Base-by-base conservation (phyloP, 257 asterid species). In the Solanum chaucha region DNA sequence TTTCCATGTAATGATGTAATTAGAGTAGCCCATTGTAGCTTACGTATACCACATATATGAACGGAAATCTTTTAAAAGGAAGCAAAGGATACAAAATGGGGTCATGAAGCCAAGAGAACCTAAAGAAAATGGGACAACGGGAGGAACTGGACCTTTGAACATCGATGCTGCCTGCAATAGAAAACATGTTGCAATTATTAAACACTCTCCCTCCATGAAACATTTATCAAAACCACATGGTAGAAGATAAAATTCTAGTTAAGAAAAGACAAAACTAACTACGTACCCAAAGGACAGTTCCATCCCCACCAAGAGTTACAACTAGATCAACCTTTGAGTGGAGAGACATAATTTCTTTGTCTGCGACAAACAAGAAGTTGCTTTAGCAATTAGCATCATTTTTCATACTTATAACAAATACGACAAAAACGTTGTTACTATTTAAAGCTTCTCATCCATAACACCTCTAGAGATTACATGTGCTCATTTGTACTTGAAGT, bases 31-130 rank as follows among this genome's bases (percentile, higher is more conserved):
- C 55, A 46, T 17, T 80, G 24, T 80, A 80, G 26, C 41, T 17
- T 32, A 24, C 64, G 35, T 83, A 89, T 26, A 32, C 83, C 64
- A 19, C 41, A 85, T 32, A 9, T 71, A 5, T 20, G 82, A 72
- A 9, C 26, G n/a, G 14, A 48, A 46, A 70, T 44, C 38, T 30
- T 41, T 44, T 6, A 40, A 61, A 4, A 40, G 84, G 35, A 82
- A 74, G 72, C 20, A 59, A 84, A 92, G 99, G 99, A 96, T 97
- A 97, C 99, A 87, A 86, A 94, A 97, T 80, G 97, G 97, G 88
- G 99, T 97, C 99, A 97, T 97, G 93, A 97, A 97, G 88, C 99
- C 99, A 73, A 97, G 96, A 86, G 99, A 97, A 51, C 99, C 99
- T 55, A 97, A 90, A 74, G 99, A 97, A 94, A 97, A 97, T 58